Evolutionary conservation across 2,329 filamentous ascomycete species (phyloP).

Genomic region (Cryphonectria radicalis): DNA sequence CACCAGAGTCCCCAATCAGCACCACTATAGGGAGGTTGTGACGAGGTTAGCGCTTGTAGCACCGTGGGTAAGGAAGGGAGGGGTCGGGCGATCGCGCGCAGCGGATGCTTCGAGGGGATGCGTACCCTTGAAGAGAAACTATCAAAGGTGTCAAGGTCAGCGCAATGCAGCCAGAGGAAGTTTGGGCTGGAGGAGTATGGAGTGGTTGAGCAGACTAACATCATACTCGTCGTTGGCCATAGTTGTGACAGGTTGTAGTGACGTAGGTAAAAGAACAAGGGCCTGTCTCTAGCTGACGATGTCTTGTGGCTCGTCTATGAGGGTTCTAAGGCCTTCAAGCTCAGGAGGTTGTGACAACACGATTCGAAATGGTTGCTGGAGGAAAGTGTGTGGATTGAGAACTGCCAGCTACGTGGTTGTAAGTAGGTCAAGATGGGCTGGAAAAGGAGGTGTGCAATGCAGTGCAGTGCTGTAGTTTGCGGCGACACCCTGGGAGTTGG

Average conservation of each 20-base stretch:
- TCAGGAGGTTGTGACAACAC: conserved; percentile 11
- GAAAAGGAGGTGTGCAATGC: conserved; percentile 30
- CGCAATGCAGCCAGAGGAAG: conserved; percentile 30
- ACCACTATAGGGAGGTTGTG: conserved; percentile 67
- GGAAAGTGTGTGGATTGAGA: conserved; percentile 22
- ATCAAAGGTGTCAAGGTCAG: conserved; percentile 42
- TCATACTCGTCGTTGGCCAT: conserved; percentile 99
- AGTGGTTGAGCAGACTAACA: conserved; percentile 62
- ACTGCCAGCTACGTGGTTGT: conserved; percentile 26
- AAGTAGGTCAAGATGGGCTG: conserved; percentile 16
- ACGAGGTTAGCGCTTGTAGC: conserved; percentile 38
- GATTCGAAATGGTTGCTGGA: conserved; percentile 10
- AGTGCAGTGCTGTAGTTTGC: conserved; percentile 26
- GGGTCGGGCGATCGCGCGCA: conserved; percentile 27
- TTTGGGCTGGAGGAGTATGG: conserved; percentile 35
- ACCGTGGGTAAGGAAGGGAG: conserved; percentile 38
- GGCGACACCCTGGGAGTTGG: conserved; percentile 12
- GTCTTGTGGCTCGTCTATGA: conserved; percentile 32
- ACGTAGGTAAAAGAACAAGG: conserved; percentile 29
- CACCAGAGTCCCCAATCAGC: conserved; percentile 97
- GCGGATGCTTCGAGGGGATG: conserved; percentile 28
- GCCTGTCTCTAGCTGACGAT: conserved; percentile 31
- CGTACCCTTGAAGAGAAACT: conserved; percentile 99
- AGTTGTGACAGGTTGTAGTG: conserved; percentile 46
- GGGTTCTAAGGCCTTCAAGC: conserved; percentile 30